Evolutionary conservation across 176 grass and related monocot genomes (phyloP), one percentile per base, ranked within the genome.

Genomic region (Oryza officinalis): DNA sequence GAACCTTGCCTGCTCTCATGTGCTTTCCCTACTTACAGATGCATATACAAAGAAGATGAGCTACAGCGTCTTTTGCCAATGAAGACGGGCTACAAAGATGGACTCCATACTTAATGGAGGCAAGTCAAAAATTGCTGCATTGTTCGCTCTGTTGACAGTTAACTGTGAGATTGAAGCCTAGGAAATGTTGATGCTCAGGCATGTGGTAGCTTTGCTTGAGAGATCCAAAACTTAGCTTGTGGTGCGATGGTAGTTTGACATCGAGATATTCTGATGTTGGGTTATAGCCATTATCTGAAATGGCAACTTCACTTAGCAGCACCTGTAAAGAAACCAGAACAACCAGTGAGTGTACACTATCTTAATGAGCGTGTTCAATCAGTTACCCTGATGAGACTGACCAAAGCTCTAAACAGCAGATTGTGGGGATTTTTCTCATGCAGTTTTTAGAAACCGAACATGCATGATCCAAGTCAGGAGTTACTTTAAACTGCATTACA

Each of bases 11-110:
- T 83, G 78, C 67, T 79, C 69, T 46, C 69, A 64, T 49, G 57
- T 61, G 2, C 57, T 25, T 61, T 25, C 33, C 79, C 72, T 89
- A 78, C 31, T 79, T 90, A 87, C 75, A 87, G 87, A 84, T 27
- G 17, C 69, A 64, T 67, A 69, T 87, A 87, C 80, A 80, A n/a
- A 57, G 50, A 54, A 54, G 50, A 22, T 8, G 13, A 54, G 4
- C 50, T 54, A 72, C 17, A 37, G 67, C 8, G 12, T 74, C 25
- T 69, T 66, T 63, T 41, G 71, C 68, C 61, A 33, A 27, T 44
- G 33, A 65, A 85, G 63, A 72, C 7, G 65, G 65, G 81, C 65
- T 71, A 72, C 66, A 65, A 68, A 22, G 31, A 35, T 45, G 60
- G 44, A 35, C 33, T n/a, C 46, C 32, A 44, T 85, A 28, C 73